A percentile compares a stretch with the other conserved stretches of the same genome.
These are phyloP conservation scores for Coemansia sp. DNA, from an alignment of 192 early-diverging fungal genomes.

Conservation along the genomic window DNA sequence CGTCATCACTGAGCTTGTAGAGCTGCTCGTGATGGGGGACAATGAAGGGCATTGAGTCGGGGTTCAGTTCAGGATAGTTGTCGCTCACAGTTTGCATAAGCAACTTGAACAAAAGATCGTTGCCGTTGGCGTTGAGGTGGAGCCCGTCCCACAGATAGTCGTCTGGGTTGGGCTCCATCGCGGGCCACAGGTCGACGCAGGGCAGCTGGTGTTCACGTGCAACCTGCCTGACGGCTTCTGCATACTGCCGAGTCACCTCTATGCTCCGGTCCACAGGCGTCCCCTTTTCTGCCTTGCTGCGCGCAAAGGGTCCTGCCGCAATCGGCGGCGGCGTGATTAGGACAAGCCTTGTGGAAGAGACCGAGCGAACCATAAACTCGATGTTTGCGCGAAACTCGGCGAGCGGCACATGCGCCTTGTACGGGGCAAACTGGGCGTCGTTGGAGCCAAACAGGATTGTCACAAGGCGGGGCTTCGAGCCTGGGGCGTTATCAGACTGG, in stretches of 20 bases:
- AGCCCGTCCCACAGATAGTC: constrained; percentile 29
- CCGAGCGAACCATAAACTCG: not conserved
- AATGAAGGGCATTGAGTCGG: constrained; percentile 21
- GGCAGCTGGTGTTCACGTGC: constrained; percentile 14
- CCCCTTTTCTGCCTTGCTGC: not conserved
- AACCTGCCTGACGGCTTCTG: constrained; percentile 10
- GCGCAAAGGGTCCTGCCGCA: constrained; percentile 15
- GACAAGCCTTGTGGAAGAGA: constrained; percentile 15
- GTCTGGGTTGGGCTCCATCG: constrained; percentile 17
- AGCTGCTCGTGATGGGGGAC: constrained; percentile 11
- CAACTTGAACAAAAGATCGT: constrained; percentile 29
- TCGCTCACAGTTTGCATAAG: constrained; percentile 11
- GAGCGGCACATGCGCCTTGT: constrained; percentile 34
- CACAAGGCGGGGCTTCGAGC: constrained; percentile 11
- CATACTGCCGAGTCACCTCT: constrained; percentile 12
- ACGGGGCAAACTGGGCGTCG: constrained; percentile 24
- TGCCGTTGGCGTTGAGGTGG: constrained; percentile 43
- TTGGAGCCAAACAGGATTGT: constrained; percentile 39
- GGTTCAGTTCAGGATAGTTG: constrained; percentile 25
- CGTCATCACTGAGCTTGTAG: not conserved
- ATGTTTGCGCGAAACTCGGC: constrained; percentile 29
- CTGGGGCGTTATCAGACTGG: not conserved
- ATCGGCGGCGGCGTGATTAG: constrained; percentile 42
- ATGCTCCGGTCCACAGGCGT: constrained; percentile 9
- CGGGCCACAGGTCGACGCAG: constrained; percentile 41